Evolutionary conservation across 495 filamentous ascomycete genomes (phyloP), one percentile per base, ranked within the genome.

Genomic region (Amorphotheca resinae): DNA sequence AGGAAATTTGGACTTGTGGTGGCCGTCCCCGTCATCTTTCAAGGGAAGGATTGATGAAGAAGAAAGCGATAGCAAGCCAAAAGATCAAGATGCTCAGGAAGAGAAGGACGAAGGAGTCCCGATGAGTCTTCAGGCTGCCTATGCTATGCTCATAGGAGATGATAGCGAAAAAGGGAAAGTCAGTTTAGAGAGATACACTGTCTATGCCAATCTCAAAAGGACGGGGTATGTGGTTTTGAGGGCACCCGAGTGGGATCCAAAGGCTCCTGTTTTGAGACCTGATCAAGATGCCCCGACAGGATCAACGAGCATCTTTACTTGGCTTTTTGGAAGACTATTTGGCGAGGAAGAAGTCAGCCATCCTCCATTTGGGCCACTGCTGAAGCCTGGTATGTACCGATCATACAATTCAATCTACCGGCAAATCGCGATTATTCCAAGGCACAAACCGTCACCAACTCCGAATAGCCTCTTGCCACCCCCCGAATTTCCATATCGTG

Each of bases 71-170:
- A 35, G 53, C 9, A 35, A 33, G 2, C 1, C n/a, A 31, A 11
- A 30, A 14, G 53, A 51, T 14, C 52, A 56, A n/a, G 50, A 56
- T 14, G 58, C 9, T 6, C 9, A 50, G 0, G 58, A 56, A 30
- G 58, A 52, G 0, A 58, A 62, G 11, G 62, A 49, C 39, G 58
- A 58, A 41, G 82, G 78, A 0, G 62, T 88, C 16, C 86, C 89
- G 0, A 80, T 96, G 70, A 91, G 84, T 52, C 59, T 95, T 22
- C 84, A 96, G 59, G 87, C 82, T 4, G 87, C 83, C 1, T 98
- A 95, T 65, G 73, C 91, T 22, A 72, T 80, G 31, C 77, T 85
- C 48, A 70, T 84, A 50, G 84, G 80, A 11, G 60, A 64, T 14
- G 76, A 74, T 42, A 80, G 63, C 4, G 65, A 74, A 28, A 59